Evolutionary conservation across 495 filamentous ascomycete species (phyloP).

Genomic region (Penicilliopsis zonata): DNA sequence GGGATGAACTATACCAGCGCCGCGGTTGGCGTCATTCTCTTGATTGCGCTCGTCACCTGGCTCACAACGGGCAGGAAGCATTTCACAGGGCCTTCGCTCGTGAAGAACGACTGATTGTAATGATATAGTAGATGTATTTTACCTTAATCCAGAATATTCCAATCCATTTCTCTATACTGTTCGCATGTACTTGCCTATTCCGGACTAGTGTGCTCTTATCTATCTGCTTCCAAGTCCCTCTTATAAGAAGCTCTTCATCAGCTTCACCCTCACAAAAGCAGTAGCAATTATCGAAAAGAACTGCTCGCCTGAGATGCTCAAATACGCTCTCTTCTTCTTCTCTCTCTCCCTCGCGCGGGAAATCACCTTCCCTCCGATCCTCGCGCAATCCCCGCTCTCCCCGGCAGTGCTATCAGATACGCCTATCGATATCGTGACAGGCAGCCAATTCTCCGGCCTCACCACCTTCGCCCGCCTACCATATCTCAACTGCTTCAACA

Average conservation of each 20-base stretch:
- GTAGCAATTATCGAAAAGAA: too few species aligned
- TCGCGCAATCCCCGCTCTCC: slow-evolving; percentile 8
- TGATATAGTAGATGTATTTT: too few species aligned
- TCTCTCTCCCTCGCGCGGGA: slow-evolving; percentile 13
- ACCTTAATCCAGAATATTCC: too few species aligned
- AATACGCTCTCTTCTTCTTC: too few species aligned
- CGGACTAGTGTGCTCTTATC: too few species aligned
- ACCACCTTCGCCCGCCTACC: slow-evolving; percentile 38
- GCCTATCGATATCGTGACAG: slow-evolving; percentile 14
- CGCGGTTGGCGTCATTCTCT: slow-evolving; percentile 39
- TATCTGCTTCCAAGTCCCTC: too few species aligned
- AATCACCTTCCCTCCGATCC: slow-evolving; percentile 27
- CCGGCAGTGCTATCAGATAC: slow-evolving; percentile 12
- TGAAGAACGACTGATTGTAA: too few species aligned
- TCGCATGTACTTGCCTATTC: too few species aligned
- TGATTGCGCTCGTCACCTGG: slow-evolving; percentile 42
- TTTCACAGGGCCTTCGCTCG: slow-evolving; percentile 44
- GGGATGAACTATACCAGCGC: slow-evolving; percentile 52
- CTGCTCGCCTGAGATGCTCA: too few species aligned
- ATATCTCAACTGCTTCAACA: slow-evolving; percentile 27
- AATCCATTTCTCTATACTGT: too few species aligned
- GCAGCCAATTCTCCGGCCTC: slow-evolving; percentile 25
- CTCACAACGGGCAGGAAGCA: slow-evolving; percentile 34
- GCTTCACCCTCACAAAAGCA: too few species aligned
- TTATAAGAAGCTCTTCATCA: too few species aligned